A percentile compares a stretch with the other conserved stretches of the same genome.
phyloP scores from a whole-genome alignment of 2,329 filamentous ascomycete species.

The Colletotrichum liaoningense region DNA sequence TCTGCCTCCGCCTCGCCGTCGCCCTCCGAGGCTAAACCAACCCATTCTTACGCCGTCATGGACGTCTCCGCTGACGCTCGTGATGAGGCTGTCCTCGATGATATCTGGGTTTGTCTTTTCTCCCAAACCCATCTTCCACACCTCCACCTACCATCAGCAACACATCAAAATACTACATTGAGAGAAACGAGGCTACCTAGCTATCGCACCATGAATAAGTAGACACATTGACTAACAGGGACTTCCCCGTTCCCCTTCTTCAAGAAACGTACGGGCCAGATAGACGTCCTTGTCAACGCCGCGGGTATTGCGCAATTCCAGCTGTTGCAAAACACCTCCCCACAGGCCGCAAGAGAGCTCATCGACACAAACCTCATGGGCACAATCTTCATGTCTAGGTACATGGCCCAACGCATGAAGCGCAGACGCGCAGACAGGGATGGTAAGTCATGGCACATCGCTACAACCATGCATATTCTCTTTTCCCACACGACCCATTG shows the following conservation, averaged over 20 bases:
- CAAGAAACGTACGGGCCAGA: slow-evolving; percentile 36
- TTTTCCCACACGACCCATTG: neutral
- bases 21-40: neutral
- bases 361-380: slow-evolving; percentile 78
- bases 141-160: neutral
- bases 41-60: slow-evolving; percentile 35
- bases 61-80: slow-evolving; percentile 32
- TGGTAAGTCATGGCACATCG: slow-evolving; percentile 38
- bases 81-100: slow-evolving; percentile 31
- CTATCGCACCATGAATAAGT: neutral
- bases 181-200: neutral
- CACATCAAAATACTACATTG: neutral
- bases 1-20: slow-evolving; percentile 11
- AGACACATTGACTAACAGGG: slow-evolving; percentile 14
- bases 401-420: slow-evolving; percentile 61
- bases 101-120: slow-evolving; percentile 33
- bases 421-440: slow-evolving; percentile 38
- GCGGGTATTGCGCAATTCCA: slow-evolving; percentile 78
- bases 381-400: slow-evolving; percentile 72
- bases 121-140: neutral
- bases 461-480: neutral
- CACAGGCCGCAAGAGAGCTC: slow-evolving; percentile 64
- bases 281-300: slow-evolving; percentile 80
- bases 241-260: neutral
- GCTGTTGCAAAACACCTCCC: slow-evolving; percentile 67